phyloP scores from a whole-genome alignment of 139 green algal genomes.

The Raphidocelis subcapitata region DNA sequence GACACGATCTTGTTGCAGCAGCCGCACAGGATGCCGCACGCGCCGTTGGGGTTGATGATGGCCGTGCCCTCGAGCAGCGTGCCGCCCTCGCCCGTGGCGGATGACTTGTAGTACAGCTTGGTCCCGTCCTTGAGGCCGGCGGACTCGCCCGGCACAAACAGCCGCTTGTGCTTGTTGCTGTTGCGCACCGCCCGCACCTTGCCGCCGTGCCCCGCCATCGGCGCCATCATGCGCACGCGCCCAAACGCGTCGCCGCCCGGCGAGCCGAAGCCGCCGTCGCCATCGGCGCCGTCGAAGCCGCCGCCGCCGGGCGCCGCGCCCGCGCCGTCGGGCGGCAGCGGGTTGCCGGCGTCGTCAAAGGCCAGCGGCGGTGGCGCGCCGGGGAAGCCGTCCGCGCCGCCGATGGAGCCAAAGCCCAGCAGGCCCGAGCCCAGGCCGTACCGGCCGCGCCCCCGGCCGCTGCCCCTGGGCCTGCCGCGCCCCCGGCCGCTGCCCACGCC shows the following conservation, averaged over 20 bases:
- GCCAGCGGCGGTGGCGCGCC: no score
- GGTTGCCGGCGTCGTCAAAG: no score
- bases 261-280: background rate
- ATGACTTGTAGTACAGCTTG: slow-evolving; percentile 29
- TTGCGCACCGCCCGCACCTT: slow-evolving; percentile 26
- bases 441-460: no score
- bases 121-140: slow-evolving; percentile 49
- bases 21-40: slow-evolving; percentile 79
- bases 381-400: no score
- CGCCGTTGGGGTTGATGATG: slow-evolving; percentile 21
- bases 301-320: no score
- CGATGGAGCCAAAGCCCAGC: no score
- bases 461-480: background rate
- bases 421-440: no score
- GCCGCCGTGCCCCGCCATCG: slow-evolving; percentile 1
- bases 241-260: background rate
- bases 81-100: slow-evolving; percentile 32
- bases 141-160: slow-evolving; percentile 59
- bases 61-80: slow-evolving; percentile 62
- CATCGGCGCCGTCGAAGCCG: background rate
- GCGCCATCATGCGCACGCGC: slow-evolving; percentile 17
- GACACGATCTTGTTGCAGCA: slow-evolving; percentile 79
- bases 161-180: slow-evolving; percentile 69
- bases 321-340: no score
- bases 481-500: no score